Conservation (phyloP, 2,329 filamentous ascomycete species). For the Fusarium udum region DNA sequence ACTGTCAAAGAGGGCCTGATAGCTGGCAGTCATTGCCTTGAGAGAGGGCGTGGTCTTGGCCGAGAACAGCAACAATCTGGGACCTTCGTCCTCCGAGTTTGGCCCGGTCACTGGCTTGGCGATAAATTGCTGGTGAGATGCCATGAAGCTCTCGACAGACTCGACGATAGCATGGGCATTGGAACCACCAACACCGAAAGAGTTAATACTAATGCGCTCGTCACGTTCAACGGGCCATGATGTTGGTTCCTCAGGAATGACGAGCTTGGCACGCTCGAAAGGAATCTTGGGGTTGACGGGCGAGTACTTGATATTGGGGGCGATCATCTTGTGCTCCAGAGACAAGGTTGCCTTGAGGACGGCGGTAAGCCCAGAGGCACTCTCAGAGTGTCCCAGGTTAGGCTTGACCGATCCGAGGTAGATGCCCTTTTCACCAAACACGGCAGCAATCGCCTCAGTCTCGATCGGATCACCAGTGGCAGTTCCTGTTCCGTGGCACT, state of each 20-base stretch:
- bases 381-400: neutral
- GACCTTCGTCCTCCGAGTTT: neutral
- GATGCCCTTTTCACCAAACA: neutral
- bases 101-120: neutral
- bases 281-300: neutral
- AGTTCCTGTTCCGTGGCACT: neutral
- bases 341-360: conserved; percentile 31
- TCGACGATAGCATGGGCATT: neutral
- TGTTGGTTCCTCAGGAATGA: neutral
- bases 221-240: neutral
- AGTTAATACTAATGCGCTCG: neutral
- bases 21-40: neutral
- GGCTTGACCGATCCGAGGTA: neutral
- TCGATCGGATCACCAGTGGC: neutral
- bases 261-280: neutral
- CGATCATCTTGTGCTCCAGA: conserved; percentile 45
- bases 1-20: neutral
- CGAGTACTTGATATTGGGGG: conserved; percentile 37
- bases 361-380: neutral
- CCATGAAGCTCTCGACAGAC: neutral
- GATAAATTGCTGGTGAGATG: neutral
- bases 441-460: neutral
- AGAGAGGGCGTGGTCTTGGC: neutral
- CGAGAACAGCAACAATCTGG: neutral
- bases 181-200: neutral